Percentiles rank a stretch among this genome's conserved stretches.
Conservation (phyloP, 2,329 filamentous ascomycete genomes). For the Dryadomyces sulphureus region DNA sequence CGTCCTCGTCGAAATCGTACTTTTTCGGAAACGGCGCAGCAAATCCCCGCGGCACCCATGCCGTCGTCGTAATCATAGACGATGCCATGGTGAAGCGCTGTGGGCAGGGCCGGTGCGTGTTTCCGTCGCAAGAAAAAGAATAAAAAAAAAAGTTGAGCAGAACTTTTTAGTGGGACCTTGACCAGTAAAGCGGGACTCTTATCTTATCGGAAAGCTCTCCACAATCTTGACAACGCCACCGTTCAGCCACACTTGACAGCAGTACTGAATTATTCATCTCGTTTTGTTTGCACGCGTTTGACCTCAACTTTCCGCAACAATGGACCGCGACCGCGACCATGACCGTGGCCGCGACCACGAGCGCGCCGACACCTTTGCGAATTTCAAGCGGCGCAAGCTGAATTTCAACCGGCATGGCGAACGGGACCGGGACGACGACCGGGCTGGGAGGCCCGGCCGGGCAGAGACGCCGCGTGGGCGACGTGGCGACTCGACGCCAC, state of each 20-base stretch:
- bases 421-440: constrained; percentile 39
- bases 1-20: constrained; percentile 60
- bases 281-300: background rate
- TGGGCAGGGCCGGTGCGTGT: background rate
- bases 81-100: constrained; percentile 7
- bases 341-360: constrained; percentile 8
- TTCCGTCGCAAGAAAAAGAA: background rate
- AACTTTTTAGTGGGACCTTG: constrained; percentile 20
- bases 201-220: constrained; percentile 16
- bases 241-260: constrained; percentile 5
- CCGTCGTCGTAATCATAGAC: constrained; percentile 64
- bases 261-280: too few relatives aligned
- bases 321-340: constrained; percentile 2
- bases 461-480: constrained; percentile 9
- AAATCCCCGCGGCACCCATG: constrained; percentile 65
- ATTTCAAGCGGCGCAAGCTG: constrained; percentile 48
- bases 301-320: background rate
- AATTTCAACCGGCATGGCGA: constrained; percentile 43
- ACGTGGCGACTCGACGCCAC: constrained; percentile 22
- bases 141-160: constrained; percentile 3
- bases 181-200: constrained; percentile 15
- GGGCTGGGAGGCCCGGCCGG: constrained; percentile 25
- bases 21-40: constrained; percentile 62
- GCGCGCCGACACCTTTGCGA: constrained; percentile 10
- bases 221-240: background rate